Conservation (phyloP, 1,284 basidiomycete species). For the Leccinum angustisporum region DNA sequence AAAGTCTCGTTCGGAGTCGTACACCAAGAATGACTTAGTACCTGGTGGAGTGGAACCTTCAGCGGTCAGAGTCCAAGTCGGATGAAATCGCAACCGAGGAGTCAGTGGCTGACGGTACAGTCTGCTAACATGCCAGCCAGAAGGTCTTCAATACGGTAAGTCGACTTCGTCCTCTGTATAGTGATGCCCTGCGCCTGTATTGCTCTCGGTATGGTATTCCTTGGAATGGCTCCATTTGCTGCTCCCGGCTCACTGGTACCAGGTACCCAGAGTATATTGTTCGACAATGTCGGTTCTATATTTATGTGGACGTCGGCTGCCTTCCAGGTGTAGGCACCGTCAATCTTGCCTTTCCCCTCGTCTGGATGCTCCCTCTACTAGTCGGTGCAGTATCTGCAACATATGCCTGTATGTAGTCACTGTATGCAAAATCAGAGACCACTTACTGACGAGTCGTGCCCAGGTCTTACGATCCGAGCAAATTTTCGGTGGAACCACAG, state of each 20-base stretch:
- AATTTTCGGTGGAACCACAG: slow-evolving; percentile 3
- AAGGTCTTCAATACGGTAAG: slow-evolving; percentile 1
- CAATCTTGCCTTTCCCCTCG: slow-evolving; percentile 34
- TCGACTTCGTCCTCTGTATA: slow-evolving; percentile 23
- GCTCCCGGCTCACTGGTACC: not conserved
- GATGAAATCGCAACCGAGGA: no score
- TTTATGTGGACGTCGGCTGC: slow-evolving; percentile 43
- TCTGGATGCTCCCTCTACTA: slow-evolving; percentile 38
- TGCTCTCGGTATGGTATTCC: slow-evolving; percentile 16
- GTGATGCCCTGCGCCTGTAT: slow-evolving; percentile 15
- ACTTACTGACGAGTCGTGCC: not conserved
- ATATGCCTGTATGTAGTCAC: slow-evolving; percentile 20
- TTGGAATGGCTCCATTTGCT: not conserved
- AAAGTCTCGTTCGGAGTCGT: no score
- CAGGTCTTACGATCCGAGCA: slow-evolving; percentile 17
- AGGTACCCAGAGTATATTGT: slow-evolving; percentile 25
- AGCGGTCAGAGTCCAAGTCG: no score
- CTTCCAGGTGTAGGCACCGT: slow-evolving; percentile 32
- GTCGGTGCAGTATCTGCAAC: slow-evolving; percentile 30
- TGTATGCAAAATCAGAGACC: not conserved
- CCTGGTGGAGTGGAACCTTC: no score
- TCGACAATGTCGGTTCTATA: slow-evolving; percentile 42
- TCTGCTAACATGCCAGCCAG: no score
- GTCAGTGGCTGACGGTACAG: no score
- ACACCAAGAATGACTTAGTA: no score